Percentiles rank a stretch among this genome's conserved stretches.
phyloP scores from a whole-genome alignment of 805 yeast genomes.

The Yarrowia sp. region DNA sequence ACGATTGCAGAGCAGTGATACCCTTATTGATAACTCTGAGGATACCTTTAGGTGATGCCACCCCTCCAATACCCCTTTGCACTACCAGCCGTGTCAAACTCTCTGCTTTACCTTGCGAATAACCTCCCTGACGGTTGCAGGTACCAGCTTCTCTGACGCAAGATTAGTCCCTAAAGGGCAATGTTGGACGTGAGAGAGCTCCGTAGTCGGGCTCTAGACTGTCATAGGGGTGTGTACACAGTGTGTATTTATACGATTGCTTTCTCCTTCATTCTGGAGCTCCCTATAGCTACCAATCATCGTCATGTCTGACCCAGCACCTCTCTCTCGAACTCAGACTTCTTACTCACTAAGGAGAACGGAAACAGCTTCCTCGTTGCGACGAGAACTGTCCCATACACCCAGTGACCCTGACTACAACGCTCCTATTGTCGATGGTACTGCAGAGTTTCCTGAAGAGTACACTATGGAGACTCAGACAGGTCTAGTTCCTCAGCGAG shows the following conservation, averaged over 20 bases:
- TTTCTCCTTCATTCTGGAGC: background rate
- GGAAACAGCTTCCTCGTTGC: constrained; percentile 18
- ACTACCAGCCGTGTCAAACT: constrained; percentile 16
- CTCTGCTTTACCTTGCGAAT: constrained; percentile 9
- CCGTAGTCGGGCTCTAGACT: background rate
- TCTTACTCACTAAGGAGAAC: constrained; percentile 16
- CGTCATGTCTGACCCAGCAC: constrained; percentile 6
- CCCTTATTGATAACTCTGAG: no score
- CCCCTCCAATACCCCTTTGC: no score
- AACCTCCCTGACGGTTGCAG: constrained; percentile 16
- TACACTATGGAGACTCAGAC: constrained; percentile 87
- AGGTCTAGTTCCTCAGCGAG: constrained; percentile 72
- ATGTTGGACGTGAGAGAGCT: background rate
- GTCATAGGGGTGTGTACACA: background rate
- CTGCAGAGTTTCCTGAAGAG: constrained; percentile 84
- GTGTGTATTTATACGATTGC: background rate
- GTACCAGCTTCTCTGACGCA: constrained; percentile 5
- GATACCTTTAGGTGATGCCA: no score
- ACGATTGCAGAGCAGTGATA: no score
- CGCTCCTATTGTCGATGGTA: constrained; percentile 54
- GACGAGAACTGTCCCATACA: constrained; percentile 42
- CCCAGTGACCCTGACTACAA: constrained; percentile 58
- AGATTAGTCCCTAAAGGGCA: constrained; percentile 29
- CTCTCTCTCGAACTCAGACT: constrained; percentile 9
- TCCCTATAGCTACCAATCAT: background rate